These are phyloP conservation scores for Lindgomyces ingoldianus DNA, from an alignment of 495 filamentous ascomycete genomes.

Conservation along the genomic window DNA sequence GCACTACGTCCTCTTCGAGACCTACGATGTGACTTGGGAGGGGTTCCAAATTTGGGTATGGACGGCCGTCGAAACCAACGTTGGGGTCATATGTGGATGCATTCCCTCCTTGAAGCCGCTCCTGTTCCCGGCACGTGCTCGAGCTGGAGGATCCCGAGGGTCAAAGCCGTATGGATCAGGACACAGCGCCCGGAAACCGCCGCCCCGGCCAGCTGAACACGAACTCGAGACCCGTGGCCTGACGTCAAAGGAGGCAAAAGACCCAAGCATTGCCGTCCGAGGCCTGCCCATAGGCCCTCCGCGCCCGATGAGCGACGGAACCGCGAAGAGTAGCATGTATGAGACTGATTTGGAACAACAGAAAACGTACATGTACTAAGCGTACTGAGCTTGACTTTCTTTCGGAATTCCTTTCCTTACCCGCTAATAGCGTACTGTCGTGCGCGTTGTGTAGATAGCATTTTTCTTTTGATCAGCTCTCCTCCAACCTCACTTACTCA, in stretches of 20 bases:
- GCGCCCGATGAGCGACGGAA: slow-evolving; percentile 27
- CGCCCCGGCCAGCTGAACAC: slow-evolving; percentile 1
- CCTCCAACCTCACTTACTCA: neutral
- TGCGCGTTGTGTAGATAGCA: slow-evolving; percentile 1
- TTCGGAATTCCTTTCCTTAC: slow-evolving; percentile 3
- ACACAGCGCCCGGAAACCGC: slow-evolving; percentile 6
- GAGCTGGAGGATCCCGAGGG: slow-evolving; percentile 8
- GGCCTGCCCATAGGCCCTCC: neutral
- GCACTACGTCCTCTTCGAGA: slow-evolving; percentile 31
- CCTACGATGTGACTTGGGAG: slow-evolving; percentile 39
- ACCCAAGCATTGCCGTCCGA: neutral
- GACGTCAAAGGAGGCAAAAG: slow-evolving; percentile 14
- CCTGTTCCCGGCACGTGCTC: slow-evolving; percentile 26
- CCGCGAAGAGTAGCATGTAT: slow-evolving; percentile 24
- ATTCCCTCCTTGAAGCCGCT: slow-evolving; percentile 37
- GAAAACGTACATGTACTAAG: slow-evolving; percentile 31
- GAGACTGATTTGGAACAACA: slow-evolving; percentile 29
- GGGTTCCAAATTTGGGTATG: slow-evolving; percentile 36
- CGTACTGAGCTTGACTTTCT: neutral
- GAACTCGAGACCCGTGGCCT: slow-evolving; percentile 26
- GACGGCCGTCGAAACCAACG: slow-evolving; percentile 36
- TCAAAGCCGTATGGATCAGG: slow-evolving; percentile 15
- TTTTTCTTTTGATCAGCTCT: slow-evolving; percentile 1
- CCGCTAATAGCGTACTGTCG: neutral
- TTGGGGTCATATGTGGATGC: slow-evolving; percentile 36